Conservation (phyloP, 108 stramenopile genomes). For the Discostella pseudostelligera region DNA sequence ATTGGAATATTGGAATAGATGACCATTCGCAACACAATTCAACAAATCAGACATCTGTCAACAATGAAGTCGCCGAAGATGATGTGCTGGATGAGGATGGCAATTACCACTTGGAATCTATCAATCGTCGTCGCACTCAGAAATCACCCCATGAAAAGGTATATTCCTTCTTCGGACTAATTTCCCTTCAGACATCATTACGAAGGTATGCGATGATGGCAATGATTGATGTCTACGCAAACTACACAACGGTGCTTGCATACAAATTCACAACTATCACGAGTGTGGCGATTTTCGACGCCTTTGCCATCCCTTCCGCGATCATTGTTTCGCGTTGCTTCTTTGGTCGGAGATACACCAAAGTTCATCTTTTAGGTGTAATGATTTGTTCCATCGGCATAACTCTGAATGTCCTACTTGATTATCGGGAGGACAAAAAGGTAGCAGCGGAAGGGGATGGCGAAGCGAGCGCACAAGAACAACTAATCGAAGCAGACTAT, state of each 20-base stretch:
- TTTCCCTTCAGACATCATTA: constrained; percentile 26
- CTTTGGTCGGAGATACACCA: constrained; percentile 67
- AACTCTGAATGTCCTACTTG: constrained; percentile 71
- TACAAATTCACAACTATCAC: constrained; percentile 92
- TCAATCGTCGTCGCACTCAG: neutral
- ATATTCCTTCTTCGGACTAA: constrained; percentile 32
- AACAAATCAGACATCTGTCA: neutral
- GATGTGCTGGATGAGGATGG: constrained; percentile 3
- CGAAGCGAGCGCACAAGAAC: constrained; percentile 32
- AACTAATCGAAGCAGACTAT: constrained; percentile 47
- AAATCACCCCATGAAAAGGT: constrained; percentile 3
- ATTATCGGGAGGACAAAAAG: constrained; percentile 59
- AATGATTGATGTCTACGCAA: constrained; percentile 69
- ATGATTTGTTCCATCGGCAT: constrained; percentile 82
- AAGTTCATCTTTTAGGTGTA: constrained; percentile 78
- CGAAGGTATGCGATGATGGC: constrained; percentile 41
- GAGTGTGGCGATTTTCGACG: constrained; percentile 88
- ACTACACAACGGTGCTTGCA: constrained; percentile 62
- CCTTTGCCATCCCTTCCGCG: constrained; percentile 90
- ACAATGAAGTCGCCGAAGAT: constrained; percentile 14
- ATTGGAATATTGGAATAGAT: neutral
- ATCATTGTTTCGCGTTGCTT: constrained; percentile 84
- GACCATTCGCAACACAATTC: neutral
- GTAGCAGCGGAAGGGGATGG: constrained; percentile 20
- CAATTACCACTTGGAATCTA: neutral